These are phyloP conservation scores for Cunninghamia lanceolata DNA, from an alignment of 75 land plant species.

Conservation along the genomic window DNA sequence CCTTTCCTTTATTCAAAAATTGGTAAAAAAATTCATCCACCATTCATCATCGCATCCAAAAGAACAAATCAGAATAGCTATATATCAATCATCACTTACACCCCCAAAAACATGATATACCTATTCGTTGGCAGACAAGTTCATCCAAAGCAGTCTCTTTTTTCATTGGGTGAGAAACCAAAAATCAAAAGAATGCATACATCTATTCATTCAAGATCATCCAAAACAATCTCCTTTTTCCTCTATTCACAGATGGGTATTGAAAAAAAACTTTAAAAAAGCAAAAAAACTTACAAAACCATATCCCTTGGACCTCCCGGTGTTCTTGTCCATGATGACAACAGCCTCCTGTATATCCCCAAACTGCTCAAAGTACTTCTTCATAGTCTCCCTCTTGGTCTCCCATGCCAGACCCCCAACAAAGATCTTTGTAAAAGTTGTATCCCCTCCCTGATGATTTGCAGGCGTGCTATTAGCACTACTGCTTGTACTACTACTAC, in stretches of 20 bases:
- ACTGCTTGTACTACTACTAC: conserved; percentile 11
- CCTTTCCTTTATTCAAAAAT: not conserved
- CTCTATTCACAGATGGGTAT: not conserved
- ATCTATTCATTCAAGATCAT: conserved; percentile 3
- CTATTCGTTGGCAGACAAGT: not conserved
- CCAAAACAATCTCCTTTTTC: not conserved
- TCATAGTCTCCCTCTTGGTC: conserved; percentile 90
- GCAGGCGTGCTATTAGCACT: not conserved
- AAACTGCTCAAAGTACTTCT: conserved; percentile 86
- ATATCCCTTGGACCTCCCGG: conserved; percentile 97
- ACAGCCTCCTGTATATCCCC: conserved; percentile 94
- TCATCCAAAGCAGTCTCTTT: not conserved
- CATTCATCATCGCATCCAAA: not conserved
- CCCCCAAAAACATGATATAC: not conserved
- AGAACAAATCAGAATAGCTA: not conserved
- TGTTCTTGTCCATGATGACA: conserved; percentile 90
- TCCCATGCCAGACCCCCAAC: conserved; percentile 96
- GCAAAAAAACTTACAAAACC: conserved; percentile 66
- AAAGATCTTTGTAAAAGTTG: conserved; percentile 85
- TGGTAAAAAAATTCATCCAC: not conserved
- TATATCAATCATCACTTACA: not conserved
- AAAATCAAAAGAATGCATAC: not conserved
- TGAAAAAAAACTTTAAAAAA: not conserved
- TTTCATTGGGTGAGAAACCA: not conserved
- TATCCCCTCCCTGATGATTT: conserved; percentile 55